Evolutionary conservation across 352 stramenopile species (phyloP).

Genomic region (Pythium apleroticum): DNA sequence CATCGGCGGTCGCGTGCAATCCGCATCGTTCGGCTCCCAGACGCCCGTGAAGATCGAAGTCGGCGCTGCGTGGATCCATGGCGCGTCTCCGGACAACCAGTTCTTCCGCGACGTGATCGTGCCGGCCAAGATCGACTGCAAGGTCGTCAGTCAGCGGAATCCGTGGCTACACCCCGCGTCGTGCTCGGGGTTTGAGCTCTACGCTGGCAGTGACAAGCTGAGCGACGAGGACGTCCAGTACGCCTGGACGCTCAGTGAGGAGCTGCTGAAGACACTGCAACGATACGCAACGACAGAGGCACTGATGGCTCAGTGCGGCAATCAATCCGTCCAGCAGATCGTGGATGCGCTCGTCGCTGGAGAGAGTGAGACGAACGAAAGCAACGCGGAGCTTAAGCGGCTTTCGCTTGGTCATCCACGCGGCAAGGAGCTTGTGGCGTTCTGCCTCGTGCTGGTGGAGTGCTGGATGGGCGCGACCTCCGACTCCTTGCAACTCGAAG

Average conservation of each 20-base stretch:
- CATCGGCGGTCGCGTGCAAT: conserved; percentile 53
- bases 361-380: background rate
- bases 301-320: conserved; percentile 7
- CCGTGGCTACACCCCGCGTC: conserved; percentile 53
- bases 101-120: conserved; percentile 36
- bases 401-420: conserved; percentile 6
- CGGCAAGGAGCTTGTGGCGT: conserved; percentile 25
- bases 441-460: conserved; percentile 54
- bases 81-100: conserved; percentile 38
- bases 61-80: conserved; percentile 63
- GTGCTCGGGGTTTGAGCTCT: conserved; percentile 52
- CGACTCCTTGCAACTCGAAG: conserved; percentile 52
- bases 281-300: conserved; percentile 28
- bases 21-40: conserved; percentile 43
- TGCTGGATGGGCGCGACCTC: conserved; percentile 56
- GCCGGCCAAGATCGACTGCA: conserved; percentile 43
- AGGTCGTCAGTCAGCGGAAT: conserved; percentile 53
- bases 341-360: conserved; percentile 32
- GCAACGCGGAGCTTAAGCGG: background rate
- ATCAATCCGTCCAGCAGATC: conserved; percentile 37
- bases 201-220: conserved; percentile 31
- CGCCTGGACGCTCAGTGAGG: conserved; percentile 48
- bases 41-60: conserved; percentile 50
- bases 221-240: conserved; percentile 30
- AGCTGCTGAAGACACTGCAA: conserved; percentile 48